phyloP scores from a whole-genome alignment of 805 yeast species.

The Starmerella etchellsii region DNA sequence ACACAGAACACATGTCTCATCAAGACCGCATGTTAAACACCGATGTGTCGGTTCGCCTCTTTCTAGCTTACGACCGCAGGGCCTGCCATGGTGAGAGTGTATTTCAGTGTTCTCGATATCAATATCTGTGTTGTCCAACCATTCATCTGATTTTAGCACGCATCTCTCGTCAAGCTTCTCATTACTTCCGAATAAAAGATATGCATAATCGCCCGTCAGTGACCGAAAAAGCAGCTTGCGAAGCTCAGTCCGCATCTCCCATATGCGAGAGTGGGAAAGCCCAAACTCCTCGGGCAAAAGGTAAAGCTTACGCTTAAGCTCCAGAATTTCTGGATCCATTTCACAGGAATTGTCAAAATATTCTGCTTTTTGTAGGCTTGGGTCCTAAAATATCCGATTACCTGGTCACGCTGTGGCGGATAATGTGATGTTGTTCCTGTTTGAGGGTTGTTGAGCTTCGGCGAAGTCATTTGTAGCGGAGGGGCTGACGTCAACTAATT shows the following conservation, averaged over 20 bases:
- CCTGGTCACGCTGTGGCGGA: no score
- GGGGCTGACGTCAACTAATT: no score
- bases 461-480: no score
- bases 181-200: constrained; percentile 9
- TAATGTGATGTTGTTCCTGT: no score
- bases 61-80: constrained; percentile 60
- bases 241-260: constrained; percentile 22
- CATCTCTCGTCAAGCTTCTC: constrained; percentile 6
- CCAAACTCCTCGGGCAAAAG: constrained; percentile 23
- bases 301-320: neutral
- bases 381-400: no score
- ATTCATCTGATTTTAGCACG: constrained; percentile 13
- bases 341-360: no score
- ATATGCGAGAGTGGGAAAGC: constrained; percentile 19
- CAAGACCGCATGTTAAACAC: constrained; percentile 62
- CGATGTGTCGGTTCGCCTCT: constrained; percentile 74
- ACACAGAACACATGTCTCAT: constrained; percentile 78
- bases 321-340: neutral
- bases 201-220: constrained; percentile 28
- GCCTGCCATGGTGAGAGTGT: constrained; percentile 45
- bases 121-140: constrained; percentile 10
- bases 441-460: no score
- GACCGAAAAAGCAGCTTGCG: constrained; percentile 35
- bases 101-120: constrained; percentile 1
- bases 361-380: no score